Evolutionary conservation across 2,329 filamentous ascomycete genomes (phyloP).

Genomic region (Fusarium begoniae): DNA sequence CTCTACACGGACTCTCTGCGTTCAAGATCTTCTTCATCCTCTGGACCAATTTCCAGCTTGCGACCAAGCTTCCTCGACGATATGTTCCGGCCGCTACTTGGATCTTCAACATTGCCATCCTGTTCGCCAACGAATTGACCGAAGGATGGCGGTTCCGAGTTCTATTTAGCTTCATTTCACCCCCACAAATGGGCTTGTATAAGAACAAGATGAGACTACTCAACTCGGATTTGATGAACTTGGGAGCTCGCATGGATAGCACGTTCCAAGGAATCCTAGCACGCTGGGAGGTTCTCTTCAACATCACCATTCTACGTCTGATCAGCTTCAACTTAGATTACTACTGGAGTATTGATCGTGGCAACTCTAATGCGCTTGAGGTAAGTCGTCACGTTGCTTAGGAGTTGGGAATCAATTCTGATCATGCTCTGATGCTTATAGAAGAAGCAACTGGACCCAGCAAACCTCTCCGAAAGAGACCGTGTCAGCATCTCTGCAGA

Average conservation of each 20-base stretch:
- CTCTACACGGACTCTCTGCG: slow-evolving; percentile 85
- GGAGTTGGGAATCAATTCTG: slow-evolving; percentile 3
- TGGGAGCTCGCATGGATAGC: slow-evolving; percentile 78
- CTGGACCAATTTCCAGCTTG: slow-evolving; percentile 82
- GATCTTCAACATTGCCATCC: slow-evolving; percentile 84
- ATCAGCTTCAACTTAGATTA: slow-evolving; percentile 98
- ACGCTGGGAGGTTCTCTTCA: slow-evolving; percentile 98
- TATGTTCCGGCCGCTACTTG: slow-evolving; percentile 83
- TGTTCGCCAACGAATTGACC: slow-evolving; percentile 91
- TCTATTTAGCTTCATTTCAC: slow-evolving; percentile 64
- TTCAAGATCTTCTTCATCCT: slow-evolving; percentile 85
- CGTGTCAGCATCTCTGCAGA: slow-evolving; percentile 81
- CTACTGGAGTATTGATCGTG: slow-evolving; percentile 84
- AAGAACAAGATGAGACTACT: slow-evolving; percentile 34
- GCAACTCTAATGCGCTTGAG: slow-evolving; percentile 76
- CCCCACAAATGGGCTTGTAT: slow-evolving; percentile 46
- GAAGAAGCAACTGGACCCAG: slow-evolving; percentile 96
- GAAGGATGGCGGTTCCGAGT: slow-evolving; percentile 77
- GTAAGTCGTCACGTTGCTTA: slow-evolving; percentile 62
- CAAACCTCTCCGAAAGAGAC: slow-evolving; percentile 87
- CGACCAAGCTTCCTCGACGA: slow-evolving; percentile 73
- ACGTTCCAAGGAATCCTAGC: slow-evolving; percentile 80
- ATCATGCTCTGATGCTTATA: slow-evolving; percentile 72
- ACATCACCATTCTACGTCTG: slow-evolving; percentile 88
- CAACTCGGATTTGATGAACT: slow-evolving; percentile 60